Percentiles rank a stretch among this genome's conserved stretches.
Evolutionary conservation across 2,329 filamentous ascomycete genomes (phyloP).

Genomic region (Scedosporium dehoogii): DNA sequence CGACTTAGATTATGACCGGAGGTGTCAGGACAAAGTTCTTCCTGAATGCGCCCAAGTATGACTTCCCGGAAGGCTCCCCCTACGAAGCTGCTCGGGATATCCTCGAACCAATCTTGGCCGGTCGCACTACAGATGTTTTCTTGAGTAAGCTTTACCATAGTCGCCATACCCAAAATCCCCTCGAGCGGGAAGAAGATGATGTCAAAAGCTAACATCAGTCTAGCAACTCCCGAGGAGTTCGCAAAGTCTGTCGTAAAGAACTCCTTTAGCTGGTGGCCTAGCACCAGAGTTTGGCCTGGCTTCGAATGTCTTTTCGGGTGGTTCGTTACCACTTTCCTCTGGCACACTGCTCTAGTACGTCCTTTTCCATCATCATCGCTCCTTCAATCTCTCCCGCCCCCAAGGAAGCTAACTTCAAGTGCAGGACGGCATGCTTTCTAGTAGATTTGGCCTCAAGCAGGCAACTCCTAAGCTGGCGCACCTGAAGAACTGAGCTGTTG

Average conservation of each 20-base stretch:
- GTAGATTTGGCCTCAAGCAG: background rate
- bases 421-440: background rate
- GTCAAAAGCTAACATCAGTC: background rate
- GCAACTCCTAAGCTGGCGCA: background rate
- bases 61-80: conserved; percentile 22
- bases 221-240: conserved; percentile 13
- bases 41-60: conserved; percentile 28
- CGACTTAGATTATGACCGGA: conserved; percentile 17
- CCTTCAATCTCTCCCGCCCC: background rate
- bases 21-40: conserved; percentile 22
- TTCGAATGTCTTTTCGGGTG: conserved; percentile 9
- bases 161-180: no score
- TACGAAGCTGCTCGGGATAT: conserved; percentile 12
- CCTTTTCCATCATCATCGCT: background rate
- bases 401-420: background rate
- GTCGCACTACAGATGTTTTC: background rate
- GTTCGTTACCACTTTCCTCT: conserved; percentile 11
- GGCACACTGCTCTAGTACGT: conserved; percentile 2
- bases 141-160: background rate
- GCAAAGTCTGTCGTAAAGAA: conserved; percentile 14
- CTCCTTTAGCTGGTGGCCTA: conserved; percentile 5
- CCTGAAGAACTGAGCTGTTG: background rate
- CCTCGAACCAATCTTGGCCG: conserved; percentile 11
- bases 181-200: no score
- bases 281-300: background rate